Base-by-base conservation (phyloP, 2,329 filamentous ascomycete genomes). In the Epichloe hybrida region DNA sequence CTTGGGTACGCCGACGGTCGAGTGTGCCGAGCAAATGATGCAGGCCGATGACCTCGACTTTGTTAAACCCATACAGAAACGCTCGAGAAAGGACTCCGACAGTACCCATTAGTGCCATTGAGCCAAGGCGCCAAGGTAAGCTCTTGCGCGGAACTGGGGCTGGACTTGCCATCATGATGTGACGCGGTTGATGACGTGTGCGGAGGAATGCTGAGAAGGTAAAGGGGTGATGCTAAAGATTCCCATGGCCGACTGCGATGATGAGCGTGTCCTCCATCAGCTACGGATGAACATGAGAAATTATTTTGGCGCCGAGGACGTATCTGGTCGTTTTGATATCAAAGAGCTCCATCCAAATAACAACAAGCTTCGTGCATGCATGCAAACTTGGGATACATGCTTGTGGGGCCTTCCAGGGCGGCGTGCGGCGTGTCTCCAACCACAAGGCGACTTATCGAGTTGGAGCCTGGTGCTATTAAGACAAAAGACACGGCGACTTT, bases 51-150 rank as follows among this genome's bases (percentile, higher is more conserved):
- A 87, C 80, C 64, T 96, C 83, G 45, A 88, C 81, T 27, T 74
- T 77, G 65, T 86, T 94, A 55, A 91, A 66, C 0, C 79, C 80
- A 57, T 81, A 84, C 42, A 96, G 69, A 62, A 97, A 96, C 2
- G 72, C 74, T 54, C 86, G 80, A 51, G 81, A 88, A 6, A 94
- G 57, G 31, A 81, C 68, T 46, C 83, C 85, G 0, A 88, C 83
- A 11, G 83, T 66, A 59, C 85, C 83, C 76, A 95, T 88, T 38
- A 86, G 77, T 55, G 82, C 70, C 48, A 82, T 74, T n/a, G 89
- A 94, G 37, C 77, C 77, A 50, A 82, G 69, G 55, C 86, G 84
- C 84, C 86, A 89, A 67, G 80, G 71, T 52, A 83, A 68, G 60
- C 78, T 77, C 34, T 81, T 81, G 64, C 75, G 69, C 52, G 55